Conservation (phyloP, 495 filamentous ascomycete species). For the Oidiodendron maius region DNA sequence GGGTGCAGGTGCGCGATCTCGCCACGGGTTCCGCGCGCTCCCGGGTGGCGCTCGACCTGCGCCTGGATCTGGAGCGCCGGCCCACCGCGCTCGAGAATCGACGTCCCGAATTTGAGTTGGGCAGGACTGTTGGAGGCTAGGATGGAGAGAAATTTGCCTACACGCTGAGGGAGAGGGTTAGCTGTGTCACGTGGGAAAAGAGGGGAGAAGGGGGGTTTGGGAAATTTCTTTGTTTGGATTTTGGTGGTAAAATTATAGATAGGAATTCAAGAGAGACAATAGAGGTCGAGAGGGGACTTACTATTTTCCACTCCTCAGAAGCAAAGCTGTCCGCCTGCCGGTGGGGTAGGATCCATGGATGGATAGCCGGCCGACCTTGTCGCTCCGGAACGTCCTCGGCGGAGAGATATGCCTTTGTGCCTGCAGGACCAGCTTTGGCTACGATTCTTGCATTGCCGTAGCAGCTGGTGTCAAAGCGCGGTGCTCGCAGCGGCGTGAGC, state of each 20-base stretch:
- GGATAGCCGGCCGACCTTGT: slow-evolving; percentile 20
- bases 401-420: neutral
- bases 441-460: neutral
- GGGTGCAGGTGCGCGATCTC: slow-evolving; percentile 31
- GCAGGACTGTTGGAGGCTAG: slow-evolving; percentile 13
- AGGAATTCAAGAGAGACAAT: neutral
- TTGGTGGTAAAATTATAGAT: too few relatives aligned
- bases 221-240: too few relatives aligned
- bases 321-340: slow-evolving; percentile 21
- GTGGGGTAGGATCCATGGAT: slow-evolving; percentile 26
- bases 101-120: slow-evolving; percentile 16
- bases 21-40: slow-evolving; percentile 8
- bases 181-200: too few relatives aligned
- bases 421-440: neutral
- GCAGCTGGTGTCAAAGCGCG: slow-evolving; percentile 19
- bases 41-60: neutral
- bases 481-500: slow-evolving; percentile 15
- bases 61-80: slow-evolving; percentile 21
- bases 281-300: neutral
- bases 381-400: neutral
- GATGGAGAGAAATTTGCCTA: too few relatives aligned
- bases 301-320: neutral
- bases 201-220: slow-evolving; percentile 9
- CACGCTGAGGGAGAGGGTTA: too few relatives aligned
- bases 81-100: slow-evolving; percentile 22